Conservation (phyloP, 2,329 filamentous ascomycete genomes). For the Colletotrichum camelliae region DNA sequence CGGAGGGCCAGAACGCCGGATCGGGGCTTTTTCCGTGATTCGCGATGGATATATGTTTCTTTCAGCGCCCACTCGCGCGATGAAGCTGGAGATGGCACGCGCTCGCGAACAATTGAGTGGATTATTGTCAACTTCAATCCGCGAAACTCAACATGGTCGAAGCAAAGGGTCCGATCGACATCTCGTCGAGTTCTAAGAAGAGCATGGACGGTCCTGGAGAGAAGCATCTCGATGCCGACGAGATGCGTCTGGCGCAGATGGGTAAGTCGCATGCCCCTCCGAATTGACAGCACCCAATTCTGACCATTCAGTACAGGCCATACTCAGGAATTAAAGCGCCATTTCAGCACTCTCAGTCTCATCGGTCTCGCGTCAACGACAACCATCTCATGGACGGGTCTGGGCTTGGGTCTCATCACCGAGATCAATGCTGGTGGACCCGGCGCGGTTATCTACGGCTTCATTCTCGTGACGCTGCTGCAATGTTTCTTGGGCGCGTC, state of each 20-base stretch:
- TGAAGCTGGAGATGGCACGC: background rate
- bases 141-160: background rate
- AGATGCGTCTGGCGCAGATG: conserved; percentile 48
- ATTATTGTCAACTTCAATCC: background rate
- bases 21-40: background rate
- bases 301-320: conserved; percentile 38
- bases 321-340: conserved; percentile 52
- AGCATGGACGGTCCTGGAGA: conserved; percentile 12
- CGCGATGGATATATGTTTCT: conserved; percentile 10
- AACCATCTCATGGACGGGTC: conserved; percentile 56
- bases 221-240: conserved; percentile 36
- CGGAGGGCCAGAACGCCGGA: background rate
- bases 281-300: background rate
- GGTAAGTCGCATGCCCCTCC: conserved; percentile 26
- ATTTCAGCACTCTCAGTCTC: conserved; percentile 51
- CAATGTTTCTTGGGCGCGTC: conserved; percentile 51
- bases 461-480: conserved; percentile 51
- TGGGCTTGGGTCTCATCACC: conserved; percentile 49
- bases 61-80: background rate
- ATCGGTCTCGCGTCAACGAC: conserved; percentile 54
- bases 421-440: conserved; percentile 54
- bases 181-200: conserved; percentile 8
- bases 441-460: conserved; percentile 54
- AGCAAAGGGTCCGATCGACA: background rate
- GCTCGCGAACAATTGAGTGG: background rate